Evolutionary conservation across 345 rosid species (phyloP).

Genomic region (Hibiscus tridactylites): DNA sequence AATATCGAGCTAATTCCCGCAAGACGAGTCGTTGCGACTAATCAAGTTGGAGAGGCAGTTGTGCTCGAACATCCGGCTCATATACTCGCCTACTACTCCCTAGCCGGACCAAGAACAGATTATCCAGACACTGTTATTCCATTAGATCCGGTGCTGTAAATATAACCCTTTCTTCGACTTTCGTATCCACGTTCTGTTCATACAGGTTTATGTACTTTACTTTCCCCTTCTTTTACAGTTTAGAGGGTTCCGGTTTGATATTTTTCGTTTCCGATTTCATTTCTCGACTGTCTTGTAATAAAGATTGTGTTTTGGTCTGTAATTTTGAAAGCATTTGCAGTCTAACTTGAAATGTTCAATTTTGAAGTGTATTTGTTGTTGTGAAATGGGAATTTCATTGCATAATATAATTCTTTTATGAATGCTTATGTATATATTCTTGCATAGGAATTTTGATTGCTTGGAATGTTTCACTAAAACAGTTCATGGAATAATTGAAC

Average conservation of each 20-base stretch:
- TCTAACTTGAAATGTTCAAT: neutral
- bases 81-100: neutral
- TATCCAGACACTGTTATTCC: conserved; percentile 35
- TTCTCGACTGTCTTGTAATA: conserved; percentile 24
- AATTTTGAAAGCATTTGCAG: conserved; percentile 17
- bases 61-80: neutral
- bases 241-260: conserved; percentile 17
- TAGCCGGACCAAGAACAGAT: neutral
- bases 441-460: no score
- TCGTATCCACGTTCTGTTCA: conserved; percentile 14
- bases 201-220: conserved; percentile 14
- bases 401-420: no score
- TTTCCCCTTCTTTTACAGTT: conserved; percentile 1
- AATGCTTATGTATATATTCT: no score
- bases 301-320: conserved; percentile 21
- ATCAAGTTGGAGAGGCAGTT: neutral
- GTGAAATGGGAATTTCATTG: no score
- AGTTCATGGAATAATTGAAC: no score
- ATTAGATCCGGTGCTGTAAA: conserved; percentile 42
- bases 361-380: no score
- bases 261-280: conserved; percentile 4
- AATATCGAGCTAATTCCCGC: neutral
- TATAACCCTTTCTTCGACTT: conserved; percentile 10
- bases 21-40: neutral
- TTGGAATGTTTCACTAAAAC: no score